Percentiles rank a stretch among this genome's conserved stretches.
Evolutionary conservation across 2,329 filamentous ascomycete genomes (phyloP).

Genomic region (Tothia fuscella): DNA sequence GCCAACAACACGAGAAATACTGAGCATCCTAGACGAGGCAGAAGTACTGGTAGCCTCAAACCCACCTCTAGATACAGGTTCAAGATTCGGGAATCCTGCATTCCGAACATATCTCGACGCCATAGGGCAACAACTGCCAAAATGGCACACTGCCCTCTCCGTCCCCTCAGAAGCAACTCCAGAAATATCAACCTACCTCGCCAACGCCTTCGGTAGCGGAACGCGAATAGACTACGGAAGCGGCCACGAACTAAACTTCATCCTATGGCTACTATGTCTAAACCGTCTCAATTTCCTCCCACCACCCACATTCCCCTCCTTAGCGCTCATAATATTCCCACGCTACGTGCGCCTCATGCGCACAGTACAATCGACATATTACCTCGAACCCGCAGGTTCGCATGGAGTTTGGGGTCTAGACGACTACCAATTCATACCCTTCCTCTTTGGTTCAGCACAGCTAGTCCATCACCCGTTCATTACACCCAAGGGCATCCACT

Average conservation of each 20-base stretch:
- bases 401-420: conserved; percentile 42
- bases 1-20: conserved; percentile 48
- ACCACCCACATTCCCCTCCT: conserved; percentile 53
- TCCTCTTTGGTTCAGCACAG: conserved; percentile 38
- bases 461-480: conserved; percentile 54
- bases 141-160: conserved; percentile 54
- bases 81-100: conserved; percentile 85
- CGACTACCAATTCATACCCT: conserved; percentile 42
- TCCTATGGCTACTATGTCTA: conserved; percentile 91
- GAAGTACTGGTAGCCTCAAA: conserved; percentile 54
- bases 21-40: conserved; percentile 58
- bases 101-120: conserved; percentile 74
- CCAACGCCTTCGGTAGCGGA: conserved; percentile 74
- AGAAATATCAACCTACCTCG: conserved; percentile 70
- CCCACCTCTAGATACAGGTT: conserved; percentile 75
- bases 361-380: conserved; percentile 78
- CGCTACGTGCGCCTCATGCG: conserved; percentile 83
- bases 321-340: conserved; percentile 69
- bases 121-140: conserved; percentile 32
- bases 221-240: conserved; percentile 91
- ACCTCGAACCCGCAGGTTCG: conserved; percentile 64
- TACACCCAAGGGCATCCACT: conserved; percentile 57
- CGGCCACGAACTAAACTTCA: conserved; percentile 93
- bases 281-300: conserved; percentile 62
- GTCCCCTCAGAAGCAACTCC: conserved; percentile 43